Conservation (phyloP, 2,329 filamentous ascomycete genomes). For the Colletotrichum sp. region DNA sequence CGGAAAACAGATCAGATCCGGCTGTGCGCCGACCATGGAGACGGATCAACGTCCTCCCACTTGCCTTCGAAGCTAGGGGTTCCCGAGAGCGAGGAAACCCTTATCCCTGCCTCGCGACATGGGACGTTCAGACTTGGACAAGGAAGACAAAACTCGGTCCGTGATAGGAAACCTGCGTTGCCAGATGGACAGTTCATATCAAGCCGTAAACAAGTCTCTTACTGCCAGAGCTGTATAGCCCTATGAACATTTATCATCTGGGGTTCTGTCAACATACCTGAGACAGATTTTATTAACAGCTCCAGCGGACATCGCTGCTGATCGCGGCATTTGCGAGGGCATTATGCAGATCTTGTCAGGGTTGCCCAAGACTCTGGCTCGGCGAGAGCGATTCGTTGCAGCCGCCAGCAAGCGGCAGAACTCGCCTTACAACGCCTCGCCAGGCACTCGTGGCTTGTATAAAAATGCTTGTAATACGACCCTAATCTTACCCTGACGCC, state of each 20-base stretch:
- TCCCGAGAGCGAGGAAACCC: neutral
- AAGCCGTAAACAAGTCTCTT: neutral
- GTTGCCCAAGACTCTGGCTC: neutral
- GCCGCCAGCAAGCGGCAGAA: neutral
- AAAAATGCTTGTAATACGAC: constrained; percentile 5
- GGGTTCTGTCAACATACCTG: neutral
- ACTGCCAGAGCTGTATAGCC: neutral
- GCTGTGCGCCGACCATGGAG: neutral
- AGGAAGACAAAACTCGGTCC: neutral
- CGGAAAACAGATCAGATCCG: neutral
- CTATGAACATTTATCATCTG: neutral
- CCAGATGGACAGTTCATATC: neutral
- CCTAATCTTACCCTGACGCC: constrained; percentile 7
- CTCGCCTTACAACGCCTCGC: neutral
- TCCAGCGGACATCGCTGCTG: neutral
- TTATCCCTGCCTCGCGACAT: neutral
- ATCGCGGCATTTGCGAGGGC: constrained; percentile 11
- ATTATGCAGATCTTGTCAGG: constrained; percentile 1
- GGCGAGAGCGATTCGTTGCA: constrained; percentile 4
- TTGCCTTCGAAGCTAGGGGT: neutral
- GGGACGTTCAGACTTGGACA: neutral
- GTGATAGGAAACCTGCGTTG: neutral
- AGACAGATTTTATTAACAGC: neutral
- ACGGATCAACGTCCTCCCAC: constrained; percentile 5
- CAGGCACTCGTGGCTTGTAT: neutral